Conservation (phyloP, 371 early-diverging fungal genomes). For the Mucor mucedo region DNA sequence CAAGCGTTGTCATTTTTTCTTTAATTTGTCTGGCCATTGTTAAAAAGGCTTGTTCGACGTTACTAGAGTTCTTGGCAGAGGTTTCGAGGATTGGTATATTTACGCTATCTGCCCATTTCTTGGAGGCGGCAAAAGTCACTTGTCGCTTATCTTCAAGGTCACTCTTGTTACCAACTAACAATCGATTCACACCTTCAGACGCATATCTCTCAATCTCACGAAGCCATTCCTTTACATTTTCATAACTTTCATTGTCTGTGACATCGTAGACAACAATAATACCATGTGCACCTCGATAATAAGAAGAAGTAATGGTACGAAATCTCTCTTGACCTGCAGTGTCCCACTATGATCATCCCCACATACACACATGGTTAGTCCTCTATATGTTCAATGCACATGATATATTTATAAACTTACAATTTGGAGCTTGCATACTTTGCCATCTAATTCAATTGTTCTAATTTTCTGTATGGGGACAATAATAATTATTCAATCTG, state of each 20-base stretch:
- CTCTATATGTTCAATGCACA: background rate
- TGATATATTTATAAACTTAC: conserved; percentile 43
- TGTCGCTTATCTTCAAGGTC: conserved; percentile 88
- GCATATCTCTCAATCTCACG: conserved; percentile 95
- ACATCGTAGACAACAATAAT: conserved; percentile 99
- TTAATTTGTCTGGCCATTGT: conserved; percentile 87
- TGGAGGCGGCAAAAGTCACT: conserved; percentile 62
- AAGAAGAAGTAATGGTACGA: conserved; percentile 97
- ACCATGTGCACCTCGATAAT: conserved; percentile 99
- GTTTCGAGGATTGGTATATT: conserved; percentile 90
- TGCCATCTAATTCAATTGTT: conserved; percentile 97
- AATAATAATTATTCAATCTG: background rate
- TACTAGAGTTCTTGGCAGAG: conserved; percentile 90
- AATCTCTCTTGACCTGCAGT: conserved; percentile 99
- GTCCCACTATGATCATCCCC: conserved; percentile 77
- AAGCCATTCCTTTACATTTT: conserved; percentile 96
- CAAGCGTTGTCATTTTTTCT: conserved; percentile 53
- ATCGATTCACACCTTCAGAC: conserved; percentile 90
- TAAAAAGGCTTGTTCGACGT: conserved; percentile 95
- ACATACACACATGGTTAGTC: background rate
- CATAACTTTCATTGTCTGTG: conserved; percentile 94
- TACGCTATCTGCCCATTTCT: conserved; percentile 82
- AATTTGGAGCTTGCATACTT: conserved; percentile 98
- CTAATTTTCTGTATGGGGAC: conserved; percentile 87
- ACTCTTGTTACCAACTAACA: conserved; percentile 97